Evolutionary conservation across 768 basidiomycete genomes (phyloP).

Genomic region (Leccinum variicolor): DNA sequence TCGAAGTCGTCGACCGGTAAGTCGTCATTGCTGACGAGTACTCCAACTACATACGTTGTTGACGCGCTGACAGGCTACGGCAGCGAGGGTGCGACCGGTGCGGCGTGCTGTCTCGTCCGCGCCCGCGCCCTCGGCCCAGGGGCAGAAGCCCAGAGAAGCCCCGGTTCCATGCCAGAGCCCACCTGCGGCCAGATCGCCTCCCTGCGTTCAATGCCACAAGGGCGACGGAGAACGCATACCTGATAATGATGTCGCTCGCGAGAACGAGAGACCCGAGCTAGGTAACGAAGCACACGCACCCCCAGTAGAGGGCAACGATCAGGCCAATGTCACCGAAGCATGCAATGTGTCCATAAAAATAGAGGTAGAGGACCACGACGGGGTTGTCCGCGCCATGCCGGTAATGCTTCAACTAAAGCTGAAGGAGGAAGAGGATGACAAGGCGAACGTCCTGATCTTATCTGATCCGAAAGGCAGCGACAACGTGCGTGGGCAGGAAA

Average conservation of each 20-base stretch:
- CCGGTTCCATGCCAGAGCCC: neutral
- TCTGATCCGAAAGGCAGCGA: too few relatives aligned
- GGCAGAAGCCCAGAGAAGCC: neutral
- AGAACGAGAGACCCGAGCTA: neutral
- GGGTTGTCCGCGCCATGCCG: neutral
- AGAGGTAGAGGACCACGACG: neutral
- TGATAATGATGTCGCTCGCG: neutral
- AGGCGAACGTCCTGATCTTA: slow-evolving; percentile 37
- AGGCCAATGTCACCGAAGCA: neutral
- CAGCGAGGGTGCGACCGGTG: neutral
- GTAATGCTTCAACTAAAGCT: neutral
- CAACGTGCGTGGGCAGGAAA: too few relatives aligned
- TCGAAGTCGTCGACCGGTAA: too few relatives aligned
- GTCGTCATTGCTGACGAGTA: neutral
- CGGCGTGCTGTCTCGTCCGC: neutral
- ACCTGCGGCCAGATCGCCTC: too few relatives aligned
- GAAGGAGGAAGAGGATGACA: neutral
- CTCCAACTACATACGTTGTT: neutral
- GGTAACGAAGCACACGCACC: neutral
- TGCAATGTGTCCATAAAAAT: too few relatives aligned
- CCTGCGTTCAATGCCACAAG: too few relatives aligned
- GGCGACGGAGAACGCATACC: neutral
- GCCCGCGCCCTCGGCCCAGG: neutral
- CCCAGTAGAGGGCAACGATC: neutral
- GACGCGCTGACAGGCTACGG: neutral